These are phyloP conservation scores for Vicia villosa DNA, from an alignment of 306 rosid genomes.

Conservation along the genomic window DNA sequence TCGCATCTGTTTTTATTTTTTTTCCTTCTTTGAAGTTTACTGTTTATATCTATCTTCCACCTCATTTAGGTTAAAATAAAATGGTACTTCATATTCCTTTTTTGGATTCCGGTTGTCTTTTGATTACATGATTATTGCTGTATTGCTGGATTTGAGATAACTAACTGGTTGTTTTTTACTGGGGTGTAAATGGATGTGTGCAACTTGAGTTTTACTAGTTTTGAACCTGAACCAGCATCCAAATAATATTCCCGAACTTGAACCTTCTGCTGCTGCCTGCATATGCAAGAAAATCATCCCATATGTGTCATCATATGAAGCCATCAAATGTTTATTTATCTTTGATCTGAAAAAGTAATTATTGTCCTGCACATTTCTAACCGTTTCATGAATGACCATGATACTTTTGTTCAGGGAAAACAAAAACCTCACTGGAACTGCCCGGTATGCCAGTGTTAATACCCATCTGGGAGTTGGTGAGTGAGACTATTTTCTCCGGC, in stretches of 20 bases:
- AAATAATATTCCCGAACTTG: constrained; percentile 11
- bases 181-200: constrained; percentile 14
- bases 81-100: not conserved
- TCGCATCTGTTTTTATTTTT: not conserved
- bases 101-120: not conserved
- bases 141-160: constrained; percentile 1
- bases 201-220: constrained; percentile 26
- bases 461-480: constrained; percentile 99
- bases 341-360: not conserved
- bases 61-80: constrained; percentile 21
- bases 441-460: constrained; percentile 99
- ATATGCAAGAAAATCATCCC: constrained; percentile 5
- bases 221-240: constrained; percentile 24
- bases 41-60: not conserved
- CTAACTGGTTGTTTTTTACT: constrained; percentile 1
- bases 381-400: constrained; percentile 10
- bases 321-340: constrained; percentile 8
- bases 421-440: constrained; percentile 99
- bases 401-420: constrained; percentile 70
- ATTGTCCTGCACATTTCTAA: constrained; percentile 15
- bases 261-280: constrained; percentile 23
- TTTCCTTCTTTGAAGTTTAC: not conserved
- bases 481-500: constrained; percentile 37
- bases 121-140: constrained; percentile 9
- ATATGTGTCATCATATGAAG: constrained; percentile 8